Evolutionary conservation across 2,329 filamentous ascomycete genomes (phyloP).

Genomic region (Alternaria triticina): DNA sequence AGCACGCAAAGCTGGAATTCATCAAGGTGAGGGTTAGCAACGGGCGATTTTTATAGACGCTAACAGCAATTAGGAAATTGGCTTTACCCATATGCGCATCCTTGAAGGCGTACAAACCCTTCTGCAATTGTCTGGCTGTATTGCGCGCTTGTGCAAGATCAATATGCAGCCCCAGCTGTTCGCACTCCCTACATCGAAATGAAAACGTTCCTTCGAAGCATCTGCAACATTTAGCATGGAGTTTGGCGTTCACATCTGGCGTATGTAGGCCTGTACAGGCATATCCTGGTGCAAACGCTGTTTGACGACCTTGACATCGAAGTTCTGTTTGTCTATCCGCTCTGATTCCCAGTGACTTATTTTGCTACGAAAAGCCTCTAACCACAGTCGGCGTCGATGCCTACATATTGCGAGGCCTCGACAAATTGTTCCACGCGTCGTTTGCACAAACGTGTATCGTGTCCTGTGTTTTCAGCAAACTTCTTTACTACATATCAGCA

Average conservation of each 20-base stretch:
- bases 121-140: constrained; percentile 89
- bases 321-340: background rate
- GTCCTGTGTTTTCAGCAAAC: background rate
- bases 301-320: background rate
- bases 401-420: background rate
- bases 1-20: constrained; percentile 95
- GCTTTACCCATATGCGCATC: constrained; percentile 98
- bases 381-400: background rate
- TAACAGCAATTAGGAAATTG: constrained; percentile 70
- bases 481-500: background rate
- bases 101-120: constrained; percentile 97
- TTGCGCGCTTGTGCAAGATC: constrained; percentile 89
- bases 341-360: background rate
- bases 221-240: constrained; percentile 42
- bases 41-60: background rate
- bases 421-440: background rate
- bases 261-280: background rate
- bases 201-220: background rate
- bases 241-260: constrained; percentile 22
- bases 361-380: background rate
- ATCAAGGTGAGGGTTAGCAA: constrained; percentile 66
- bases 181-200: constrained; percentile 46
- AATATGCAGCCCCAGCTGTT: constrained; percentile 95
- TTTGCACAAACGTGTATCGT: background rate
- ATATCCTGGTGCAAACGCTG: background rate